These are phyloP conservation scores for Penicillium angulare DNA, from an alignment of 495 filamentous ascomycete species.

Conservation along the genomic window DNA sequence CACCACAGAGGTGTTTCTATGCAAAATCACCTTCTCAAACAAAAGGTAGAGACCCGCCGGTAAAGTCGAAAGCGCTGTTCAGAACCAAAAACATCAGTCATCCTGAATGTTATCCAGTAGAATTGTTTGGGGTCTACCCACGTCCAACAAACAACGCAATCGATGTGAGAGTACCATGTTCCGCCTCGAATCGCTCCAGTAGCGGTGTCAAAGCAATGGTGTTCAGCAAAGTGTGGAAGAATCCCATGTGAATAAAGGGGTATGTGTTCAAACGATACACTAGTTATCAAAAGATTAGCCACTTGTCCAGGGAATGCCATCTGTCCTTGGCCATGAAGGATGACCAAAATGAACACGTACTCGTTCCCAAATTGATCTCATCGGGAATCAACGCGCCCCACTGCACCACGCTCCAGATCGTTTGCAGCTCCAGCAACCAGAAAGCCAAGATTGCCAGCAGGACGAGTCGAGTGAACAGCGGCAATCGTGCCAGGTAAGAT, in stretches of 20 bases:
- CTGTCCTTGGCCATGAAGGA: too few species aligned
- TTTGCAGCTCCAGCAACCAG: conserved; percentile 64
- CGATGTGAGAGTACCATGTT: conserved; percentile 85
- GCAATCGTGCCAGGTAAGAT: conserved; percentile 79
- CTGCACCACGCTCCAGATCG: conserved; percentile 62
- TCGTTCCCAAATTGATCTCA: conserved; percentile 66
- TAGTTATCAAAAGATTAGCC: conserved; percentile 35
- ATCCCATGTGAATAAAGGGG: conserved; percentile 78
- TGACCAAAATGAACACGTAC: too few species aligned
- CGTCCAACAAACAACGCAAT: conserved; percentile 83
- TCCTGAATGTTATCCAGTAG: neutral
- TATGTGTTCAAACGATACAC: conserved; percentile 94
- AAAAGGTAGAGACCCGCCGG: conserved; percentile 71
- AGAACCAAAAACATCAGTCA: conserved; percentile 14
- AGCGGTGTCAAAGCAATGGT: conserved; percentile 75
- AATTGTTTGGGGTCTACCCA: conserved; percentile 46
- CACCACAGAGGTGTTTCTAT: conserved; percentile 65
- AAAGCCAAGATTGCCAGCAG: conserved; percentile 65
- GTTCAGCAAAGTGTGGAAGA: conserved; percentile 81
- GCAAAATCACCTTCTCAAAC: conserved; percentile 64
- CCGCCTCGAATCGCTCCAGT: conserved; percentile 89
- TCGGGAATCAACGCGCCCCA: conserved; percentile 80
- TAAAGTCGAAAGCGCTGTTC: conserved; percentile 73
- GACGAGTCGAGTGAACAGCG: conserved; percentile 78
- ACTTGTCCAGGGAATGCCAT: too few species aligned